These are phyloP conservation scores for Russula sp. DNA, from an alignment of 768 basidiomycete species.

Conservation along the genomic window DNA sequence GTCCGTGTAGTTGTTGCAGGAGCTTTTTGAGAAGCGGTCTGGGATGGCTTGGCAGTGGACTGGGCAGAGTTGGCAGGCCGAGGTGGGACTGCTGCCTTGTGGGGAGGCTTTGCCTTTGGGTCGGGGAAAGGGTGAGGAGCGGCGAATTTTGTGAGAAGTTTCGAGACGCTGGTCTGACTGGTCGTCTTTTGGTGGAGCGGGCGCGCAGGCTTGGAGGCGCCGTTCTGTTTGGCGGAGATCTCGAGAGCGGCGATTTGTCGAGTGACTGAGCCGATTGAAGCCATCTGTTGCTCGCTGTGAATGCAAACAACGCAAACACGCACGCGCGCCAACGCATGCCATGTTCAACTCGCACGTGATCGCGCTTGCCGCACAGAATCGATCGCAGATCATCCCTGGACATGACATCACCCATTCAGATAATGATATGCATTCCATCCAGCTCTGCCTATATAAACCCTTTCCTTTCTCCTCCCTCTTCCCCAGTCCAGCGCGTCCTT, in stretches of 20 bases:
- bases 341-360: constrained; percentile 13
- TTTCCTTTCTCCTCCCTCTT: not conserved
- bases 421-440: not conserved
- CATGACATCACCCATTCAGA: not conserved
- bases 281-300: constrained; percentile 25
- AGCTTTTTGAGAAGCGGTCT: constrained; percentile 9
- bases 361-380: not conserved
- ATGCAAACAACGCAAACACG: too few species aligned
- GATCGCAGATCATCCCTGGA: not conserved
- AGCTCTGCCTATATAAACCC: not conserved
- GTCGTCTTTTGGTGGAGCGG: constrained; percentile 44
- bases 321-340: not conserved
- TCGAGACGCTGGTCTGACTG: constrained; percentile 55
- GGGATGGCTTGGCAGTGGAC: constrained; percentile 28
- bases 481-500: not conserved
- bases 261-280: constrained; percentile 47
- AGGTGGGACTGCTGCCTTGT: constrained; percentile 20
- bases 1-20: constrained; percentile 12
- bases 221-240: constrained; percentile 44
- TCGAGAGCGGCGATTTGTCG: constrained; percentile 66
- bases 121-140: constrained; percentile 48
- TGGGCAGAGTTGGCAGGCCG: constrained; percentile 22
- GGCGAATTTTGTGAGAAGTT: constrained; percentile 68
- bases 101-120: constrained; percentile 19
- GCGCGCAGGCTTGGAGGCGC: constrained; percentile 27